These are phyloP conservation scores for Phoma sp. DNA, from an alignment of 2,329 filamentous ascomycete genomes.

Conservation along the genomic window DNA sequence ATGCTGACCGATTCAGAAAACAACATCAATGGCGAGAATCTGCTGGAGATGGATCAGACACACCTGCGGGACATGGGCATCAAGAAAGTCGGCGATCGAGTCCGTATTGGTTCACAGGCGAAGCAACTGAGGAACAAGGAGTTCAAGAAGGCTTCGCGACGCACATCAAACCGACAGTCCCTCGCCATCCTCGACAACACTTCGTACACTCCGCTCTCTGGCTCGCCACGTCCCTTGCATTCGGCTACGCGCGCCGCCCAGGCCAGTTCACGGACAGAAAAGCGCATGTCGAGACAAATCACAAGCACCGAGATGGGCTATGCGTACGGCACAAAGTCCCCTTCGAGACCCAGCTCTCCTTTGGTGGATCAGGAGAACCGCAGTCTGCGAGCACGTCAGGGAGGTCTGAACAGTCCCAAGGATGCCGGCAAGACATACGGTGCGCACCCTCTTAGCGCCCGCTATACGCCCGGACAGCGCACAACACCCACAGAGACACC, in stretches of 20 bases:
- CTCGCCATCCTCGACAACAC: slow-evolving; percentile 77
- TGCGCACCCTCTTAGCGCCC: slow-evolving; percentile 59
- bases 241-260: slow-evolving; percentile 54
- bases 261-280: slow-evolving; percentile 53
- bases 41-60: slow-evolving; percentile 95
- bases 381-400: slow-evolving; percentile 63
- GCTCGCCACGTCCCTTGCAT: slow-evolving; percentile 68
- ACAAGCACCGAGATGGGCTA: slow-evolving; percentile 52
- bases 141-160: slow-evolving; percentile 64
- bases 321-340: slow-evolving; percentile 57
- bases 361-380: slow-evolving; percentile 63
- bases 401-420: slow-evolving; percentile 61
- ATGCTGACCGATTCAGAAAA: slow-evolving; percentile 63
- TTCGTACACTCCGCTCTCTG: slow-evolving; percentile 65
- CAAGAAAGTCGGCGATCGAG: slow-evolving; percentile 95
- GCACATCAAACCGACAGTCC: slow-evolving; percentile 79
- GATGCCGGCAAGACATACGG: slow-evolving; percentile 61
- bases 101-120: slow-evolving; percentile 70
- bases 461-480: slow-evolving; percentile 46
- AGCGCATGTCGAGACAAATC: slow-evolving; percentile 56
- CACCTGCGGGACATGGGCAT: slow-evolving; percentile 98
- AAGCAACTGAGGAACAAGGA: slow-evolving; percentile 58
- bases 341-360: slow-evolving; percentile 75
- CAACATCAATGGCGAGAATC: slow-evolving; percentile 95
- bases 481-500: slow-evolving; percentile 67